Base-by-base conservation (phyloP, 2,329 filamentous ascomycete genomes). In the Davidsoniella virescens region DNA sequence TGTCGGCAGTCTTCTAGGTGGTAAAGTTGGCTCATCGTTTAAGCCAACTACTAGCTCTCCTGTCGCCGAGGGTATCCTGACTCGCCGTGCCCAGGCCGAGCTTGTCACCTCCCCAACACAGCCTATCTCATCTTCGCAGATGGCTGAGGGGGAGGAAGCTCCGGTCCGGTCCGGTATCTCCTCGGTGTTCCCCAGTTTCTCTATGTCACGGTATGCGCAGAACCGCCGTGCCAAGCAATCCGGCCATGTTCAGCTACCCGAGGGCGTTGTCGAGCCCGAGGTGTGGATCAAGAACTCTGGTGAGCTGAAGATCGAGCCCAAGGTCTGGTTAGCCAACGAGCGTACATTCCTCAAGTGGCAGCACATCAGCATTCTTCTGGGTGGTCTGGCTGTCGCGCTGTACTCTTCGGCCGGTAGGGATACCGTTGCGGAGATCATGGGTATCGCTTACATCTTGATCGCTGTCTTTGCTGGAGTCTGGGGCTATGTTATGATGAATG, bases 291-390 rank as follows among this genome's bases (percentile, higher is more conserved):
- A 98, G 70, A 93, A 98, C 65, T 76, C 83, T 33, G 90, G 92
- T 2, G 84, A 87, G 36, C 75, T 96, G 56, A 84, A 87, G 61
- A 87, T 98, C 52, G 92, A 98, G 68, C 87, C 87, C 54, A 98
- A 98, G 67, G 90, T 98, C 26, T 98, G 92, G 90, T 80, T 98
- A 52, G 92, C 92, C 50, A 98, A 98, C 65, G 90, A 98, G 67
- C 82, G 92, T 54, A 98, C 92, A 0, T 98, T 95, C 63, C 82
- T 98, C 65, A 96, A 95, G 65, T 98, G 92, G 92, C 86, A 96
- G 69, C 88, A 96, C 64, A 87, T 98, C 59, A 82, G 80, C 54
- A 78, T 98, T 45, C 72, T 98, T 12, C 78, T 98, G 20, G 88
- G 87, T 37, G 80, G 82, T 18, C 67, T 98, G 26, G 85, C 86